Base-by-base conservation (phyloP, 495 filamentous ascomycete species). In the Aspergillus homomorphus region DNA sequence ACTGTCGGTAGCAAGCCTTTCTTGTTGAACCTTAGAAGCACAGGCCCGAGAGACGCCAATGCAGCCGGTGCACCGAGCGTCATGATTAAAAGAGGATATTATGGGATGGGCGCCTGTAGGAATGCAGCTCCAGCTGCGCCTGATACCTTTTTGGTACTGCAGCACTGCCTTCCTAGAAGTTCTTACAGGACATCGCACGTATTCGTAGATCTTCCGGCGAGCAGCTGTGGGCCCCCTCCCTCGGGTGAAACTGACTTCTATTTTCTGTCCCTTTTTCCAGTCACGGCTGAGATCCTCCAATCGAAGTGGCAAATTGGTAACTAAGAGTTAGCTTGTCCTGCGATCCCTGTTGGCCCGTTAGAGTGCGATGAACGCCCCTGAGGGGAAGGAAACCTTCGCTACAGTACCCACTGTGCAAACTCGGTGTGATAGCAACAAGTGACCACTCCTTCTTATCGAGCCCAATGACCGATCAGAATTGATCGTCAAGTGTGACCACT, bases 11-110 rank as follows among this genome's bases (percentile, higher is more conserved):
- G 33, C 2, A 38, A 38, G 2, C 33, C 33, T 46, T 44, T 56
- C 43, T 56, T 55, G 28, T n/a, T 53, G 9, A 30, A 23, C 23
- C 20, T 21, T 18, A 23, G 42, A 22, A 16, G 15, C 18, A 26
- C 48, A 45, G 33, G 19, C 33, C 44, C 50, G 18, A 45, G 52
- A 50, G 44, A 44, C 58, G 51, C 58, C 58, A 51, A 55, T 46
- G 51, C 52, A 48, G 21, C 19, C 45, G 24, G 18, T 51, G 51
- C 33, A 51, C 53, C 45, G 45, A 15, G 24, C 30, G 52, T 44
- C 52, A 15, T 26, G 46, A 46, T 49, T 49, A 50, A 49, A 24
- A 51, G 50, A 60, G 50, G 57, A 18, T 54, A 54, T n/a, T 41
- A 54, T 54, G 23, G 28, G 24, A 49, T 15, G 3, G 38, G 0